Conservation (phyloP, 2,329 filamentous ascomycete species). For the Grosmannia penicillata region DNA sequence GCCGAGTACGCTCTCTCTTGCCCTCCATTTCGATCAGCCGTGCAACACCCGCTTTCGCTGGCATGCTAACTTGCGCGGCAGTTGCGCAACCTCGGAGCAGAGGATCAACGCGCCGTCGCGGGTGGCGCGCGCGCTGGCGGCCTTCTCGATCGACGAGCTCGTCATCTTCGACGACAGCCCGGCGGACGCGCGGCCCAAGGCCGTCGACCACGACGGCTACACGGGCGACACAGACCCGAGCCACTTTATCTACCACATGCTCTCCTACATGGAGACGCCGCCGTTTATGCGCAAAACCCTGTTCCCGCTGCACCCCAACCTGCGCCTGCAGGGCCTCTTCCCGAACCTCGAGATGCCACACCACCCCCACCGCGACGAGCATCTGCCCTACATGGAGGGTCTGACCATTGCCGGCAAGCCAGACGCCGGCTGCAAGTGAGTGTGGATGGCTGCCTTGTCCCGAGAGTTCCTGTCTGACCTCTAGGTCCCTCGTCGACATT, state of each 20-base stretch:
- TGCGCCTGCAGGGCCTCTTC: conserved; percentile 56
- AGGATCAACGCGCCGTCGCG: conserved; percentile 59
- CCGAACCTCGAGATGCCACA: conserved; percentile 76
- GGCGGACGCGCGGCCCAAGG: conserved; percentile 25
- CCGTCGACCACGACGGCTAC: conserved; percentile 36
- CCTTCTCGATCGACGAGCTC: conserved; percentile 76
- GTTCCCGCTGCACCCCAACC: conserved; percentile 66
- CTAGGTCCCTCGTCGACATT: conserved; percentile 41
- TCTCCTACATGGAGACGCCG: conserved; percentile 73
- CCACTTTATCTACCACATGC: conserved; percentile 65
- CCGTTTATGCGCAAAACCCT: conserved; percentile 64
- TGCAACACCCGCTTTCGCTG: background rate
- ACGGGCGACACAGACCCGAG: conserved; percentile 62
- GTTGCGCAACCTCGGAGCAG: conserved; percentile 58
- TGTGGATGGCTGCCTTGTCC: background rate
- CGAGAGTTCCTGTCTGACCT: background rate
- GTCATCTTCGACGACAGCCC: conserved; percentile 64
- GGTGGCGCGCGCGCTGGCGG: conserved; percentile 65
- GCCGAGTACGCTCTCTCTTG: conserved; percentile 46
- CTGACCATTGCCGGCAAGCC: conserved; percentile 40
- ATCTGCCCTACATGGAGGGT: conserved; percentile 68
- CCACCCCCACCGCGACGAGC: conserved; percentile 62
- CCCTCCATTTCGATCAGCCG: background rate
- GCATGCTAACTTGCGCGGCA: conserved; percentile 19
- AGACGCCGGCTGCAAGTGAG: conserved; percentile 21